These are phyloP conservation scores for Phlebopus sp. DNA, from an alignment of 1,284 basidiomycete species.

Conservation along the genomic window DNA sequence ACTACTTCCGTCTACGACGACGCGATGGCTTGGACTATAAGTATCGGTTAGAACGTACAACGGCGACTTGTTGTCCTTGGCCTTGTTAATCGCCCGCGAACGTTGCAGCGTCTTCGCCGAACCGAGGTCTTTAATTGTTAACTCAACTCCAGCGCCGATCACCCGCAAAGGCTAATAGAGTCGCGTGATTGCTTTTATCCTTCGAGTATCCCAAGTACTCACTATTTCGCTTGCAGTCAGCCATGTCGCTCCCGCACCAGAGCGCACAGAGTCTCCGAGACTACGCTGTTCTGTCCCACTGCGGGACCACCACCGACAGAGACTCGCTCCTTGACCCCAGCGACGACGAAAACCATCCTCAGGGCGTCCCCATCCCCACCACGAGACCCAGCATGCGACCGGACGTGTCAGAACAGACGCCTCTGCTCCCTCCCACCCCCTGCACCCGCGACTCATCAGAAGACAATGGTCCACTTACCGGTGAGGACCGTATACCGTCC, in stretches of 20 bases:
- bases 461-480: neutral
- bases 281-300: constrained; percentile 45
- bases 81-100: too few species aligned
- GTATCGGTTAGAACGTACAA: too few species aligned
- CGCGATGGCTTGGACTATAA: too few species aligned
- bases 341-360: constrained; percentile 5
- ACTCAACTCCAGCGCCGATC: too few species aligned
- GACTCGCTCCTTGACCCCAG: constrained; percentile 6
- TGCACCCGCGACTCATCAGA: constrained; percentile 13
- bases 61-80: too few species aligned
- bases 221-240: too few species aligned
- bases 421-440: constrained; percentile 34
- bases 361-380: constrained; percentile 21
- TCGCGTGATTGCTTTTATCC: too few species aligned
- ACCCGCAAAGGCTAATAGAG: too few species aligned
- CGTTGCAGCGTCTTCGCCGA: too few species aligned
- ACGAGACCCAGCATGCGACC: neutral
- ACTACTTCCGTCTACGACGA: too few species aligned
- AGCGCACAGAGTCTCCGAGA: constrained; percentile 39
- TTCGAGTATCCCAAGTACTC: too few species aligned
- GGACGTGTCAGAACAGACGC: constrained; percentile 23
- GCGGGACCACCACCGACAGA: constrained; percentile 21
- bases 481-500: constrained; percentile 39
- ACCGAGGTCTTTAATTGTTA: too few species aligned
- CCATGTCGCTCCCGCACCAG: constrained; percentile 22